Evolutionary conservation across 768 basidiomycete genomes (phyloP).

Genomic region (Suillus ampliporus): DNA sequence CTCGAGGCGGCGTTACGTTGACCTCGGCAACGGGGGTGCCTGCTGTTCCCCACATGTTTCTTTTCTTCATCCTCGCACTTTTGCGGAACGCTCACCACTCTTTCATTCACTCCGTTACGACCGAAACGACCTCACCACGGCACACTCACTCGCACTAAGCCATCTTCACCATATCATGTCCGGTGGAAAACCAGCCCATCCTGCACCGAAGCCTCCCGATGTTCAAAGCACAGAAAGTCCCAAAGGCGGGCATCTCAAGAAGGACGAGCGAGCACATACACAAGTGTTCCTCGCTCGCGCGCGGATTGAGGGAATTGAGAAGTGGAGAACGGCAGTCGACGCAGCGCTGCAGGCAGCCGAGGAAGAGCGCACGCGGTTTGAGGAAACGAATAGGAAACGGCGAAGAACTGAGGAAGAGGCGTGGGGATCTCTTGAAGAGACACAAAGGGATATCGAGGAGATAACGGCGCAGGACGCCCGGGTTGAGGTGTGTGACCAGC

Average conservation of each 20-base stretch:
- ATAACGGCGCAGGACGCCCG: not conserved
- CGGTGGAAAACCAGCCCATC: not conserved
- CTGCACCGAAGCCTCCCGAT: not conserved
- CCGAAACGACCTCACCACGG: conserved; percentile 6
- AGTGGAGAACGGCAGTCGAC: conserved; percentile 5
- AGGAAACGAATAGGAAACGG: conserved; percentile 7
- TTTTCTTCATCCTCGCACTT: conserved; percentile 4
- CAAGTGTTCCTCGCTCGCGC: conserved; percentile 4
- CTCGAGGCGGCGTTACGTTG: conserved; percentile 3
- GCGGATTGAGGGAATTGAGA: conserved; percentile 8
- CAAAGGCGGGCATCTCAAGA: not conserved
- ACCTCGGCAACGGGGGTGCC: not conserved
- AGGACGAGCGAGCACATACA: not conserved
- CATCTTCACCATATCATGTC: conserved; percentile 7
- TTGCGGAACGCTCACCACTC: not conserved
- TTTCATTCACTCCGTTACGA: conserved; percentile 1
- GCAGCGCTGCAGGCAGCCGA: conserved; percentile 11
- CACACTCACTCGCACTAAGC: not conserved
- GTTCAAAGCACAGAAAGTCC: not conserved
- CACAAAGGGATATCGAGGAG: not conserved
- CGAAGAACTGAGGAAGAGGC: conserved; percentile 1
- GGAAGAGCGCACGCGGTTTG: not conserved
- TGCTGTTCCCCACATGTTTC: conserved; percentile 1
- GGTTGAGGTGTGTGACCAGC: not conserved
- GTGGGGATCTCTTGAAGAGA: conserved; percentile 1